These are phyloP conservation scores for Pythium folliculosum DNA, from an alignment of 352 stramenopile species.

Conservation along the genomic window DNA sequence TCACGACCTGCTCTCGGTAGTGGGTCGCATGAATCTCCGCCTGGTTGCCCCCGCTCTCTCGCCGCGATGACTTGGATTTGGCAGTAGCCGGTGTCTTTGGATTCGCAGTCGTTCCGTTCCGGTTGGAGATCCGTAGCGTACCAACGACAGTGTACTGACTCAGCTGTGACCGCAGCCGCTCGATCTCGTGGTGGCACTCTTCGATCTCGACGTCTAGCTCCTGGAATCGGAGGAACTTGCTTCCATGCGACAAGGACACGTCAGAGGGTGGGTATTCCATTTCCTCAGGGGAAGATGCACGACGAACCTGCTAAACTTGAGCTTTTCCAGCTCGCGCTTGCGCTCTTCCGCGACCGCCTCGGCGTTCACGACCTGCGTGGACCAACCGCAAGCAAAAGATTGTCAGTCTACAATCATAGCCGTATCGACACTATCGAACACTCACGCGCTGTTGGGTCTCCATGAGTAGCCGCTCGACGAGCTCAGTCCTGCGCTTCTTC, in stretches of 20 bases:
- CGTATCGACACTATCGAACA: background rate
- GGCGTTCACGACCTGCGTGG: conserved; percentile 41
- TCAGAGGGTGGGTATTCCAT: background rate
- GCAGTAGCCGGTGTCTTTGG: background rate
- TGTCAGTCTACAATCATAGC: background rate
- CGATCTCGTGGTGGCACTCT: conserved; percentile 58
- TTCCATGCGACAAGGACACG: conserved; percentile 15
- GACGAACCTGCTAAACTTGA: conserved; percentile 58
- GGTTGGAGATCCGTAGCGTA: conserved; percentile 48
- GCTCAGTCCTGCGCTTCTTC: conserved; percentile 57
- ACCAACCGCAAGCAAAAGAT: background rate
- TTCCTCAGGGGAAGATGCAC: background rate
- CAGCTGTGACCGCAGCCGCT: conserved; percentile 41
- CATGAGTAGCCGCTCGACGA: conserved; percentile 62
- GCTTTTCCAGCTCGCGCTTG: conserved; percentile 50
- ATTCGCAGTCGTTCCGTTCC: background rate
- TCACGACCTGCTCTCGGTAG: conserved; percentile 2
- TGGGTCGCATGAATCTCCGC: background rate
- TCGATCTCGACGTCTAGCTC: conserved; percentile 65
- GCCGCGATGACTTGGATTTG: background rate
- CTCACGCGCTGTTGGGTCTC: conserved; percentile 59
- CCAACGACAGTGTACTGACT: conserved; percentile 36
- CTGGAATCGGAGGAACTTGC: conserved; percentile 72
- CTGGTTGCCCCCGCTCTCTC: background rate
- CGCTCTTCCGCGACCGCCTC: conserved; percentile 63